A percentile compares a stretch with the other conserved stretches of the same genome.
Conservation (phyloP, 2,329 filamentous ascomycete species). For the Pestalotiopsis sp. region DNA sequence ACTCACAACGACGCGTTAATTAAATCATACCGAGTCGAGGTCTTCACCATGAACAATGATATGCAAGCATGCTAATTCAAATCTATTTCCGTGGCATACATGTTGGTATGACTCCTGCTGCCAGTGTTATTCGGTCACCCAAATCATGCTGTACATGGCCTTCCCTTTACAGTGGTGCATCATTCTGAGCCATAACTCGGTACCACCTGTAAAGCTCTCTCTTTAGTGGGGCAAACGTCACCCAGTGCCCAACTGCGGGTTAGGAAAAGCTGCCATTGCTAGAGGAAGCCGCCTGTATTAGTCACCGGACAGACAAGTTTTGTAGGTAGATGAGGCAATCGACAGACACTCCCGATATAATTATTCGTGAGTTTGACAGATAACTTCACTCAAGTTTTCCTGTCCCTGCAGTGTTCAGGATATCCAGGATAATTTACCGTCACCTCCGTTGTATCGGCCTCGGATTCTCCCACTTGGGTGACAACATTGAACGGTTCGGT, state of each 20-base stretch:
- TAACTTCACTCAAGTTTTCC: neutral
- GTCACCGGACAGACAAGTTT: conserved; percentile 1
- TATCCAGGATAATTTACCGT: neutral
- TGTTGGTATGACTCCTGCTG: no score
- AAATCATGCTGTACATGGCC: no score
- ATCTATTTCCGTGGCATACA: no score
- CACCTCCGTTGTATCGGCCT: neutral
- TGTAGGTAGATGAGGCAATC: conserved; percentile 4
- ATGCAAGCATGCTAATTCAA: no score
- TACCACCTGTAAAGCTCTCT: neutral
- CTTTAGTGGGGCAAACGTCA: conserved; percentile 11
- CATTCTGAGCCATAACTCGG: conserved; percentile 7
- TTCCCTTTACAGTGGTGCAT: neutral
- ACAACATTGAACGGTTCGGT: neutral
- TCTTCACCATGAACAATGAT: no score
- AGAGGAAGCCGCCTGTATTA: neutral
- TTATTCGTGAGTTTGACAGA: neutral
- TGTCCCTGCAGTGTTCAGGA: neutral
- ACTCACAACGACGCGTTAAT: no score
- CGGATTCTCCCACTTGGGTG: neutral
- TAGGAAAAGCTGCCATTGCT: conserved; percentile 5
- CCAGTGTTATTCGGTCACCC: no score
- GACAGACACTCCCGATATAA: neutral
- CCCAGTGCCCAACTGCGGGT: conserved; percentile 8
- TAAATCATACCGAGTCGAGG: no score